These are phyloP conservation scores for Aspergillus nanangensis DNA, from an alignment of 495 filamentous ascomycete species.

Conservation along the genomic window DNA sequence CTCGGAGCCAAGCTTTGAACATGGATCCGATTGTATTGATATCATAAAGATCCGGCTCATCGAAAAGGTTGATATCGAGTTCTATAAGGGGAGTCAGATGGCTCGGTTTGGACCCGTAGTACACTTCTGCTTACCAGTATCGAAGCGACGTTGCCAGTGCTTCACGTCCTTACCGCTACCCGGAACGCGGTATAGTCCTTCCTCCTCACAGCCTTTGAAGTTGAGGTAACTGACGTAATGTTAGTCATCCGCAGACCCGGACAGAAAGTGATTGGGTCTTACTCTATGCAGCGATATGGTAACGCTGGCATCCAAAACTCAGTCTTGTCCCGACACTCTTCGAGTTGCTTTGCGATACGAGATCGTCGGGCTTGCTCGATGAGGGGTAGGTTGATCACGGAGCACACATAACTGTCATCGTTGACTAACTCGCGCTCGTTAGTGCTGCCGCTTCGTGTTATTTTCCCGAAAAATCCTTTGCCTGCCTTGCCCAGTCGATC, in stretches of 20 bases:
- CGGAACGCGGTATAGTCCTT: conserved; percentile 84
- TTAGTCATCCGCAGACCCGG: conserved; percentile 9
- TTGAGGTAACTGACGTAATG: conserved; percentile 64
- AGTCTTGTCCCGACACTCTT: conserved; percentile 83
- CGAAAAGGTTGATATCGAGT: conserved; percentile 78
- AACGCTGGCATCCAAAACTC: conserved; percentile 97
- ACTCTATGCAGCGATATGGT: conserved; percentile 87
- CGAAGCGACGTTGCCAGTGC: conserved; percentile 82
- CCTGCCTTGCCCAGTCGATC: conserved; percentile 67
- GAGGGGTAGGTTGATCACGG: conserved; percentile 74
- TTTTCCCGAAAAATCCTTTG: conserved; percentile 74
- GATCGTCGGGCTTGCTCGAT: conserved; percentile 82
- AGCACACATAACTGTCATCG: conserved; percentile 72
- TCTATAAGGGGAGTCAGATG: conserved; percentile 42
- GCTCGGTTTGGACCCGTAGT: neutral
- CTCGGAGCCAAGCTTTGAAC: conserved; percentile 90
- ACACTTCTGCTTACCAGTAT: conserved; percentile 53
- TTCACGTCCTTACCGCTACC: conserved; percentile 80
- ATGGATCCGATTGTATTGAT: conserved; percentile 91
- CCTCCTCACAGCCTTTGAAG: conserved; percentile 82
- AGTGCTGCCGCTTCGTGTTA: conserved; percentile 64
- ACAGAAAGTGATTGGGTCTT: conserved; percentile 14
- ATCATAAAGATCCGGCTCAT: conserved; percentile 79
- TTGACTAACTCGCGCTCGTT: conserved; percentile 63
- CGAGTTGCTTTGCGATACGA: conserved; percentile 77